These are phyloP conservation scores for Coelastrella sp. DNA, from an alignment of 139 green algal species.

Conservation along the genomic window DNA sequence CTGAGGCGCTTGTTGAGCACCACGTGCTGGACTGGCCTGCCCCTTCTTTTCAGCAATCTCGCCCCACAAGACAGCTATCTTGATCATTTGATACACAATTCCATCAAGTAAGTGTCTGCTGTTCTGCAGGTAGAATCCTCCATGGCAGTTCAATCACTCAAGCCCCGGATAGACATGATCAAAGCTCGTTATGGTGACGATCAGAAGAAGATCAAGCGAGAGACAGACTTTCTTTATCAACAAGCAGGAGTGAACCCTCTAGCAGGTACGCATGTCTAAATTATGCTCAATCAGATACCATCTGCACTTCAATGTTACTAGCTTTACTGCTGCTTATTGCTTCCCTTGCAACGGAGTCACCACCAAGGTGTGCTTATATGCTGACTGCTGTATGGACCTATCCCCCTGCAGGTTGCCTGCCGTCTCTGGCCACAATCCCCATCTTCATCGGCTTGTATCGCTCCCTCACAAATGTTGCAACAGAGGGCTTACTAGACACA, in stretches of 20 bases:
- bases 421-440: constrained; percentile 91
- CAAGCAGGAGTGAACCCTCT: constrained; percentile 87
- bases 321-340: neutral
- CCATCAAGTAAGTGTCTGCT: neutral
- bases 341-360: too few species aligned
- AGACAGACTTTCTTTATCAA: constrained; percentile 91
- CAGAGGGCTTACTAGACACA: constrained; percentile 63
- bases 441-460: constrained; percentile 94
- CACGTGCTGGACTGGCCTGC: too few species aligned
- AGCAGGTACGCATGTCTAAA: too few species aligned
- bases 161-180: constrained; percentile 91
- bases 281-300: too few species aligned
- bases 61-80: neutral
- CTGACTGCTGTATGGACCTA: neutral
- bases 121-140: constrained; percentile 79
- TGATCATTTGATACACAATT: neutral
- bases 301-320: neutral
- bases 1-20: neutral
- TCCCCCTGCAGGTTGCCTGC: constrained; percentile 80
- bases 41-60: too few species aligned
- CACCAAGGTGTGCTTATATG: too few species aligned
- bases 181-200: constrained; percentile 91
- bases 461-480: constrained; percentile 74
- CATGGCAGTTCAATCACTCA: constrained; percentile 85
- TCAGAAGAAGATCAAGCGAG: constrained; percentile 83